phyloP scores from a whole-genome alignment of 495 filamentous ascomycete genomes.

The Lichenothelia convexa region DNA sequence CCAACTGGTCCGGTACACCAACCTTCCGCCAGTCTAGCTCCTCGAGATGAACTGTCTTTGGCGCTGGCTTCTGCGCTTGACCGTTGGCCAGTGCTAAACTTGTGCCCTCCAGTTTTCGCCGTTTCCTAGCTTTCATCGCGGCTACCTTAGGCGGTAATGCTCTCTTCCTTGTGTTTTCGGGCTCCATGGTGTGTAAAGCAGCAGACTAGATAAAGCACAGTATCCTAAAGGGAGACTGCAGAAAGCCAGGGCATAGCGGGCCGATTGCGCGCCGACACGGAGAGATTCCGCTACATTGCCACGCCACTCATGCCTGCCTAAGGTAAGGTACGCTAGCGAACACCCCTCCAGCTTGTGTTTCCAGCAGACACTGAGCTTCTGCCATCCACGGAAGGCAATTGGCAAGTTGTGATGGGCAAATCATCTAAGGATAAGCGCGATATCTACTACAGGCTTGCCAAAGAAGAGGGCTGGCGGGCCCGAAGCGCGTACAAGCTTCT shows the following conservation, averaged over 20 bases:
- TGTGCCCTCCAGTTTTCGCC: constrained; percentile 12
- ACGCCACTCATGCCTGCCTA: no score
- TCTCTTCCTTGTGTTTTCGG: constrained; percentile 12
- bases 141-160: constrained; percentile 9
- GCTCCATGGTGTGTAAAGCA: constrained; percentile 6
- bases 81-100: neutral
- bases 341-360: neutral
- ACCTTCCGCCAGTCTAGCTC: constrained; percentile 69
- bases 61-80: neutral
- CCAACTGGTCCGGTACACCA: constrained; percentile 63
- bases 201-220: neutral
- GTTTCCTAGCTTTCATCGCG: constrained; percentile 15
- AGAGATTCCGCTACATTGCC: no score
- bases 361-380: neutral
- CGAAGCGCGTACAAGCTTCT: constrained; percentile 92
- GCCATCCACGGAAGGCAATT: neutral
- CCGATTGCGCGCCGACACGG: no score
- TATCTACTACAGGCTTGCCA: constrained; percentile 90
- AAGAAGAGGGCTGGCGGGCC: constrained; percentile 96
- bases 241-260: no score
- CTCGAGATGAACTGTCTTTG: constrained; percentile 28
- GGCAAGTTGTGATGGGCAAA: constrained; percentile 77
- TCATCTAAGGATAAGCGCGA: constrained; percentile 98
- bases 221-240: no score
- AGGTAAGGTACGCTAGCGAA: no score